A percentile compares a stretch with the other conserved stretches of the same genome.
Evolutionary conservation across 2,329 filamentous ascomycete species (phyloP).

Genomic region (Falciphora oryzae): DNA sequence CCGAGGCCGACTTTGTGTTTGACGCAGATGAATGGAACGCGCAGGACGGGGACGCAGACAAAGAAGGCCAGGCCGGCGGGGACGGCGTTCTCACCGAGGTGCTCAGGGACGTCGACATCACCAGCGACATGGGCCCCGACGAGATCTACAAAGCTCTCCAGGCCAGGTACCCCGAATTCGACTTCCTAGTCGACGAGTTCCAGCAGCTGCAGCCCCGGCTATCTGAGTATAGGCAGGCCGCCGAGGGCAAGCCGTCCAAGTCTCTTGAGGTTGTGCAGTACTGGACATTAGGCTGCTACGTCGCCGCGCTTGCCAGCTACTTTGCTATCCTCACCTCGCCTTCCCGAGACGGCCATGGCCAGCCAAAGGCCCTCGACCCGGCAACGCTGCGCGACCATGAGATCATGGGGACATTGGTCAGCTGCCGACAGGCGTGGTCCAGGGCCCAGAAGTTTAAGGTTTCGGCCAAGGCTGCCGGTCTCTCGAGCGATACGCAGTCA

Average conservation of each 20-base stretch:
- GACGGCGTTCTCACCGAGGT: slow-evolving; percentile 72
- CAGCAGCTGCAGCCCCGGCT: slow-evolving; percentile 64
- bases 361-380: slow-evolving; percentile 60
- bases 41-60: slow-evolving; percentile 41
- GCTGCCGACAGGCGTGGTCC: slow-evolving; percentile 76
- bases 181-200: slow-evolving; percentile 77
- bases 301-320: slow-evolving; percentile 85
- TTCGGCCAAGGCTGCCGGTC: not conserved
- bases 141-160: slow-evolving; percentile 73
- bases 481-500: slow-evolving; percentile 17
- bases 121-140: slow-evolving; percentile 68
- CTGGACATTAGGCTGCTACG: slow-evolving; percentile 76
- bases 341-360: slow-evolving; percentile 48
- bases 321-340: slow-evolving; percentile 89
- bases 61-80: slow-evolving; percentile 24
- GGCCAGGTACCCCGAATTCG: slow-evolving; percentile 85
- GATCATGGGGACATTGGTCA: slow-evolving; percentile 79
- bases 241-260: slow-evolving; percentile 43
- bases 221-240: slow-evolving; percentile 49
- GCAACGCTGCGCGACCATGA: slow-evolving; percentile 82
- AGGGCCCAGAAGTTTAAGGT: slow-evolving; percentile 61
- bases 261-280: slow-evolving; percentile 66
- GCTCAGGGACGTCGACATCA: slow-evolving; percentile 76
- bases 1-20: slow-evolving; percentile 87
- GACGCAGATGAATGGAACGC: slow-evolving; percentile 82